Conservation (phyloP, 805 yeast genomes). For the Kazachstania viticola region DNA sequence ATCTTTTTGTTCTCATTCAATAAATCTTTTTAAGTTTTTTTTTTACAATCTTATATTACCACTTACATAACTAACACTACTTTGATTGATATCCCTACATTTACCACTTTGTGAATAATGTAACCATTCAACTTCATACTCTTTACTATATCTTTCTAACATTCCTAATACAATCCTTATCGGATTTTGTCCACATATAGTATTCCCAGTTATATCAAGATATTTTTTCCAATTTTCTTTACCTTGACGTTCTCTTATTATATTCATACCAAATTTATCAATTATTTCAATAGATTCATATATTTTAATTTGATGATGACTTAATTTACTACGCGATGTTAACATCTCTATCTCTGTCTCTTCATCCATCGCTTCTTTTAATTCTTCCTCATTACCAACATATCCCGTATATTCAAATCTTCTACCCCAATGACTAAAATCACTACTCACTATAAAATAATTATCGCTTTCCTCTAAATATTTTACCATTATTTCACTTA, state of each 20-base stretch:
- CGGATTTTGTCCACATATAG: constrained; percentile 90
- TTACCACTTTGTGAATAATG: constrained; percentile 69
- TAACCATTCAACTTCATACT: constrained; percentile 48
- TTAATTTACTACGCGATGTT: constrained; percentile 19
- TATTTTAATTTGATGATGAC: constrained; percentile 36
- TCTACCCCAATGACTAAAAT: constrained; percentile 91
- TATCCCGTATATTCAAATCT: constrained; percentile 50
- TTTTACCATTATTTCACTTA: constrained; percentile 41
- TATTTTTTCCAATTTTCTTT: constrained; percentile 49
- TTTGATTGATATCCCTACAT: constrained; percentile 39
- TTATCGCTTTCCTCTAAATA: constrained; percentile 49
- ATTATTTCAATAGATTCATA: constrained; percentile 61
- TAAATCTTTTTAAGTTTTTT: neutral
- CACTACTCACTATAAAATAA: constrained; percentile 66
- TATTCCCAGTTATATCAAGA: constrained; percentile 62
- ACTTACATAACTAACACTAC: constrained; percentile 87
- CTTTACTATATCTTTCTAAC: constrained; percentile 8
- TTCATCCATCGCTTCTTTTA: constrained; percentile 23
- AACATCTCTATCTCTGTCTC: constrained; percentile 24
- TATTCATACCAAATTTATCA: constrained; percentile 60
- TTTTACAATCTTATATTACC: constrained; percentile 21
- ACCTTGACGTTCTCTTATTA: constrained; percentile 15
- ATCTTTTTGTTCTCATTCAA: neutral
- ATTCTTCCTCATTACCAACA: constrained; percentile 23
- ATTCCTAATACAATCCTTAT: constrained; percentile 53